These are phyloP conservation scores for Globisporangium recalcitrans DNA, from an alignment of 352 stramenopile genomes.

Conservation along the genomic window DNA sequence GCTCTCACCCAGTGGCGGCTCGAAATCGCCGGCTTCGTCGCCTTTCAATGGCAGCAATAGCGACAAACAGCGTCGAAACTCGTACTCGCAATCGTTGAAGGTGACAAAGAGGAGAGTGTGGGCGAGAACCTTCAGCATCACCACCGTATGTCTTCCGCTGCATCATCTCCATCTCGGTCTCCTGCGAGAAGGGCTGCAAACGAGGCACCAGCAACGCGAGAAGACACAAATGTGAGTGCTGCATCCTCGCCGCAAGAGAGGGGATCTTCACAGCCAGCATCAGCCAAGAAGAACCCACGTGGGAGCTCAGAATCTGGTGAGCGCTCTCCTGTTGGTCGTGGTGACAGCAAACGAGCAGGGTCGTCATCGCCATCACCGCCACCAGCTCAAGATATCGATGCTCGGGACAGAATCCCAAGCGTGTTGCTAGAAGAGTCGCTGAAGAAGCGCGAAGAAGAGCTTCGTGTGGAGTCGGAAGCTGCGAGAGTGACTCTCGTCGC, in stretches of 20 bases:
- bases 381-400: background rate
- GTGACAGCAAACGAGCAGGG: background rate
- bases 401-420: background rate
- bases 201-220: background rate
- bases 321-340: background rate
- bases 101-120: slow-evolving; percentile 15
- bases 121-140: background rate
- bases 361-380: background rate
- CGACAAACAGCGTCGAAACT: slow-evolving; percentile 23
- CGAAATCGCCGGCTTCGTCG: slow-evolving; percentile 16
- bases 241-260: background rate
- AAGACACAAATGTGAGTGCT: background rate
- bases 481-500: background rate
- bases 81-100: slow-evolving; percentile 49
- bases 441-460: slow-evolving; percentile 10
- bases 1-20: slow-evolving; percentile 22
- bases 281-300: background rate
- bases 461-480: slow-evolving; percentile 7
- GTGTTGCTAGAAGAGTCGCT: slow-evolving; percentile 3
- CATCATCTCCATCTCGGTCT: slow-evolving; percentile 11
- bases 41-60: slow-evolving; percentile 7
- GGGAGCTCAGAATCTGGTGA: background rate
- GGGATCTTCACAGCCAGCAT: background rate
- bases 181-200: background rate
- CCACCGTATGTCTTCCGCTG: background rate